phyloP scores from a whole-genome alignment of 1,284 basidiomycete species.

The Cryptococcus sp. region DNA sequence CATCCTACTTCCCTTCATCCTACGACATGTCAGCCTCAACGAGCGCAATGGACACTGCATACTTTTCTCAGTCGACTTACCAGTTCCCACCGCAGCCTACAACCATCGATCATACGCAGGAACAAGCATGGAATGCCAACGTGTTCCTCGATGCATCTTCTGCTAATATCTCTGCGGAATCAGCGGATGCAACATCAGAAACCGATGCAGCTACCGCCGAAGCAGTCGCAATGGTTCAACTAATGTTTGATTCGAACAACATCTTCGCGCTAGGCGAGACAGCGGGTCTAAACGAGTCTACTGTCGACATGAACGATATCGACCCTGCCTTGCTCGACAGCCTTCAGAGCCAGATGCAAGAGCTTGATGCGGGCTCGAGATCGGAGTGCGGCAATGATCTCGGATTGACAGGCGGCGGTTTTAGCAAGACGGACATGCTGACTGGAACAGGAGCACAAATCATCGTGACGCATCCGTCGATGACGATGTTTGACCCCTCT shows the following conservation, averaged over 20 bases:
- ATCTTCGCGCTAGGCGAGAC: constrained; percentile 19
- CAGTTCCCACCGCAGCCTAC: constrained; percentile 2
- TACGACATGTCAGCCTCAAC: constrained; percentile 1
- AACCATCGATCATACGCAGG: neutral
- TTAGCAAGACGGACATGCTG: neutral
- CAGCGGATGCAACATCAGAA: neutral
- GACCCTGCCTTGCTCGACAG: constrained; percentile 7
- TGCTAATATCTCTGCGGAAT: neutral
- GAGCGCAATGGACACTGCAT: neutral
- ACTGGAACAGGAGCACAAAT: neutral
- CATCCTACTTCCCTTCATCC: neutral
- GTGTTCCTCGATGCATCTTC: neutral
- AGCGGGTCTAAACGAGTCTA: constrained; percentile 15
- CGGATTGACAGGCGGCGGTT: no score
- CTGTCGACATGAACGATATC: constrained; percentile 11
- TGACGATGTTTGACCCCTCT: no score
- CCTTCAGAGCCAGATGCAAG: neutral
- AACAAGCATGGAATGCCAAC: neutral
- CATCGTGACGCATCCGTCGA: neutral
- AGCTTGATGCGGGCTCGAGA: constrained; percentile 3
- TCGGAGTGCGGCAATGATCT: neutral
- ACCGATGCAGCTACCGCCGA: neutral
- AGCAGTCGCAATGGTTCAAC: constrained; percentile 9
- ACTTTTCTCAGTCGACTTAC: constrained; percentile 4
- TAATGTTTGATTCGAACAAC: constrained; percentile 21